Evolutionary conservation across 495 filamentous ascomycete species (phyloP).

Genomic region (Platismatia glauca): DNA sequence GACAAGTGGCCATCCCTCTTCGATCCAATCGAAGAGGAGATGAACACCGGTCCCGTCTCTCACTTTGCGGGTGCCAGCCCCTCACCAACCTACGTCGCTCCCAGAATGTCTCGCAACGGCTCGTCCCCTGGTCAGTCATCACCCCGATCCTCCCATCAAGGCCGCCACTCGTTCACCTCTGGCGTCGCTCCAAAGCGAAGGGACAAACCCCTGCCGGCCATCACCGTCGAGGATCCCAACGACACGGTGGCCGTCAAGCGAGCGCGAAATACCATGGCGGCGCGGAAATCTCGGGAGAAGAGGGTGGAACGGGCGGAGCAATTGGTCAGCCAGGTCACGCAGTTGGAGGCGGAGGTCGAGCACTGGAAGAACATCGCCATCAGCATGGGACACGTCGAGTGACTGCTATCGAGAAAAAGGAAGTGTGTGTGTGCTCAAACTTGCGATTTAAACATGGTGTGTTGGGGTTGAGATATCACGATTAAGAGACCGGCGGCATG

Average conservation of each 20-base stretch:
- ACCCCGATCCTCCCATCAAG: slow-evolving; percentile 31
- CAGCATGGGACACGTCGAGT: slow-evolving; percentile 24
- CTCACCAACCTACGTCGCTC: slow-evolving; percentile 30
- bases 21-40: slow-evolving; percentile 28
- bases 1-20: slow-evolving; percentile 28
- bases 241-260: slow-evolving; percentile 77
- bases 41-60: slow-evolving; percentile 32
- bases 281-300: slow-evolving; percentile 84
- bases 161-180: slow-evolving; percentile 53
- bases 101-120: slow-evolving; percentile 33
- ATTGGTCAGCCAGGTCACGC: slow-evolving; percentile 46
- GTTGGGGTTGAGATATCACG: slow-evolving; percentile 23
- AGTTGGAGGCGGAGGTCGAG: slow-evolving; percentile 28
- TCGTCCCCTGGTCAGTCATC: slow-evolving; percentile 37
- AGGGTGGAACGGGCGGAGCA: slow-evolving; percentile 62
- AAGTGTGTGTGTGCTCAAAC: slow-evolving; percentile 10
- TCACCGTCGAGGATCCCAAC: slow-evolving; percentile 62
- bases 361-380: slow-evolving; percentile 22
- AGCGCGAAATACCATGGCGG: slow-evolving; percentile 89
- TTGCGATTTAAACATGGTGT: slow-evolving; percentile 12
- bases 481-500: slow-evolving; percentile 16
- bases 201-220: slow-evolving; percentile 72
- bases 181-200: slow-evolving; percentile 63
- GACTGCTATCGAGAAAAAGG: slow-evolving; percentile 26
- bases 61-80: slow-evolving; percentile 29